Base-by-base conservation (phyloP, 371 early-diverging fungal genomes). In the Mucor irregularis region DNA sequence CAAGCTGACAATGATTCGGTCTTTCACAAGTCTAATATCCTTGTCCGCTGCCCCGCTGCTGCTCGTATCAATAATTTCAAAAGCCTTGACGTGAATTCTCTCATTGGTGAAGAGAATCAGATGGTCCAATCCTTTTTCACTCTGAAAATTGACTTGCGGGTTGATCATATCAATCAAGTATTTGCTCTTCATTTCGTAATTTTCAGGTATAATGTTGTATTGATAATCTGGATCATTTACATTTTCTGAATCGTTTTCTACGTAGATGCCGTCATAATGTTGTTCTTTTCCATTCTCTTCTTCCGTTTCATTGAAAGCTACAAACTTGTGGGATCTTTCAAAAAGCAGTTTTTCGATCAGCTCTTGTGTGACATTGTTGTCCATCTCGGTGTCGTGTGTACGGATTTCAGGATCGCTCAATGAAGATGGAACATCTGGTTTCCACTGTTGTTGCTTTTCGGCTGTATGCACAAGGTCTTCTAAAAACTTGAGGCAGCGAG, bases 101-200 rank as follows among this genome's bases (percentile, higher is more conserved):
- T 85, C 82, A 10, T 85, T 83, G 2, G 80, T 81, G 8, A 88
- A 56, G 10, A 89, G 49, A 3, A 85, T 72, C 5, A 49, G 14
- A 42, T 66, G 61, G 37, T 45, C 53, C 29, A 59, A 38, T 11
- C 48, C 53, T 14, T 55, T 54, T 11, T 67, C 47, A 62, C 53
- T 80, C 64, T 71, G 85, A 65, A 67, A 80, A 56, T 58, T 79
- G 31, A 89, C 67, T 53, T 89, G 90, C 0, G 88, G 86, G 49
- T 87, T 79, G 4, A 87, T 62, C 49, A 85, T 61, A 42, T 82
- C 75, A 10, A 87, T 59, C 14, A 83, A 58, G 51, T 69, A 78
- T 22, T 78, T 66, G 51, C 77, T 76, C 21, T 80, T 76, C 43
- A 78, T 69, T 46, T 64, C 53, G 31, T 78, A 72, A 7, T 58